phyloP scores from a whole-genome alignment of 2,329 filamentous ascomycete genomes.

The Botrytis deweyae region DNA sequence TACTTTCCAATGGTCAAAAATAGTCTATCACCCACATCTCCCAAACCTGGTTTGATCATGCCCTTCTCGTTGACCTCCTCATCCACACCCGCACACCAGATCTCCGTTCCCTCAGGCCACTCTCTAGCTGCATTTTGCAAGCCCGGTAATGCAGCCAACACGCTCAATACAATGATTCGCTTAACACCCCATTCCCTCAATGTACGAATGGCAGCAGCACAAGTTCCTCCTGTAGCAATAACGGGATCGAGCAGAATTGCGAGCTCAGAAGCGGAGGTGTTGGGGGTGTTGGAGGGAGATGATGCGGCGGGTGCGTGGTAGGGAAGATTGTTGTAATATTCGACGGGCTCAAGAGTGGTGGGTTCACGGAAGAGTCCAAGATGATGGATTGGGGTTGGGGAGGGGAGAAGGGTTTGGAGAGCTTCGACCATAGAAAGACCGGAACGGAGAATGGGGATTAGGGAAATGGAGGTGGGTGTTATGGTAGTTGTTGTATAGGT shows the following conservation, averaged over 20 bases:
- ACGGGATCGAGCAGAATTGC: conserved; percentile 89
- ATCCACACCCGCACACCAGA: conserved; percentile 84
- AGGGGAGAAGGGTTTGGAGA: conserved; percentile 77
- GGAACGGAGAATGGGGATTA: conserved; percentile 90
- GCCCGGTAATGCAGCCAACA: conserved; percentile 73
- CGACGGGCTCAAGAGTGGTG: conserved; percentile 80
- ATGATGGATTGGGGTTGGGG: conserved; percentile 81
- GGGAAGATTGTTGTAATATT: conserved; percentile 97
- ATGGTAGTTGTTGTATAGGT: conserved; percentile 67
- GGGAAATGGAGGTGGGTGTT: conserved; percentile 63
- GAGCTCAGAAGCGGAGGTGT: conserved; percentile 51
- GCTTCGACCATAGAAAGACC: conserved; percentile 90
- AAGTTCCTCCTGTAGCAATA: conserved; percentile 90
- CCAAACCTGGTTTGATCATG: conserved; percentile 88
- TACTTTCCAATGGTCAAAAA: conserved; percentile 87
- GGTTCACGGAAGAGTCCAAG: conserved; percentile 93
- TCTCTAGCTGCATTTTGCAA: conserved; percentile 68
- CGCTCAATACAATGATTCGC: conserved; percentile 71
- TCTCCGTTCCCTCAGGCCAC: conserved; percentile 74
- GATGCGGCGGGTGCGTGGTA: conserved; percentile 56
- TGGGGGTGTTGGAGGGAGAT: conserved; percentile 43
- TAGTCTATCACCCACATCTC: conserved; percentile 86
- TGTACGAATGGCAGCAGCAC: conserved; percentile 84
- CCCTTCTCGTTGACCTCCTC: conserved; percentile 69
- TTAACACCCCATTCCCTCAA: conserved; percentile 89